phyloP scores from a whole-genome alignment of 2,329 filamentous ascomycete species.

The Fonsecaea monophora region DNA sequence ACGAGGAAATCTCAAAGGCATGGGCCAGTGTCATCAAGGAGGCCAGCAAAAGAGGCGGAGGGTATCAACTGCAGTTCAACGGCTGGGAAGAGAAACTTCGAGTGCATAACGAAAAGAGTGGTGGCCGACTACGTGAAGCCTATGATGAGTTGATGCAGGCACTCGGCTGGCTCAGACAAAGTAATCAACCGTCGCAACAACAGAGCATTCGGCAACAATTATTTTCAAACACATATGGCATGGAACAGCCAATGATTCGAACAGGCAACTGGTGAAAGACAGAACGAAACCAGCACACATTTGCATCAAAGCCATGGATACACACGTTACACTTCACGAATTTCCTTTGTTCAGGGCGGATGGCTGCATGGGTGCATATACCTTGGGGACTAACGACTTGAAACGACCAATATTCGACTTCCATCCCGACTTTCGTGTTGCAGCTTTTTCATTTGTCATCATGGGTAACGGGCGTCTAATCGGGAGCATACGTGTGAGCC shows the following conservation, averaged over 20 bases:
- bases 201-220: constrained; percentile 63
- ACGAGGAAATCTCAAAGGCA: constrained; percentile 92
- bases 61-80: constrained; percentile 85
- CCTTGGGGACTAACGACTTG: constrained; percentile 28
- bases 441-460: constrained; percentile 14
- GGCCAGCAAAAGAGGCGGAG: constrained; percentile 86
- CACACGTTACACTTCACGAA: constrained; percentile 28
- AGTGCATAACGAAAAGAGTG: constrained; percentile 86
- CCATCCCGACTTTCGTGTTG: background rate
- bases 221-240: constrained; percentile 63
- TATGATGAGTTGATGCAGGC: constrained; percentile 76
- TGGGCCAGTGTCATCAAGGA: constrained; percentile 93
- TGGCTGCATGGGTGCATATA: constrained; percentile 16
- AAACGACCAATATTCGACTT: constrained; percentile 17
- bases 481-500: constrained; percentile 8
- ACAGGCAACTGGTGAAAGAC: constrained; percentile 36
- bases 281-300: constrained; percentile 16
- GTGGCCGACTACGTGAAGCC: constrained; percentile 79
- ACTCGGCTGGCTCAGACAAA: constrained; percentile 77
- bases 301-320: constrained; percentile 14
- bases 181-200: constrained; percentile 30
- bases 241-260: constrained; percentile 45
- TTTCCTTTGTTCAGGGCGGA: constrained; percentile 31
- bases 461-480: background rate
- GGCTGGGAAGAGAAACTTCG: constrained; percentile 89